A percentile compares a stretch with the other conserved stretches of the same genome.
These are phyloP conservation scores for Amanita subjunquillea DNA, from an alignment of 768 basidiomycete species.

Conservation along the genomic window DNA sequence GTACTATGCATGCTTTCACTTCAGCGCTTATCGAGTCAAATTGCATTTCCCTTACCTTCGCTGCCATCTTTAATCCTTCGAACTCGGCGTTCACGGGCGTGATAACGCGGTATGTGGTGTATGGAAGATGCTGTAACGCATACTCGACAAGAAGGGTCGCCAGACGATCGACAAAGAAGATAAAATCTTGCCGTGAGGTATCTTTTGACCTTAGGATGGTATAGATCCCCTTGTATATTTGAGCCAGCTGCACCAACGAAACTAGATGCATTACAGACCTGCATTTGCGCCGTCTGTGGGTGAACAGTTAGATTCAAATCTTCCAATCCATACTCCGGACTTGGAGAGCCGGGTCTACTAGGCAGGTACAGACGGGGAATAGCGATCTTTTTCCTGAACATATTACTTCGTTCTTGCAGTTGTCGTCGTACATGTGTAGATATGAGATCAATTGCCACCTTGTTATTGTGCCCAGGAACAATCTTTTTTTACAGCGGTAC, in stretches of 20 bases:
- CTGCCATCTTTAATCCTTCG: constrained; percentile 52
- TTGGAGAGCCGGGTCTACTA: constrained; percentile 23
- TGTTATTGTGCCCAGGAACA: constrained; percentile 88
- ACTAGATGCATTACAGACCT: constrained; percentile 31
- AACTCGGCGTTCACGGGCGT: constrained; percentile 57
- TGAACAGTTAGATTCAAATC: constrained; percentile 54
- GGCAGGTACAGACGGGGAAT: constrained; percentile 30
- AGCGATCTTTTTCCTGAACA: constrained; percentile 69
- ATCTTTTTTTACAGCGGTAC: constrained; percentile 39
- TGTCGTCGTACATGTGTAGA: constrained; percentile 83
- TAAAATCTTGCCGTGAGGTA: constrained; percentile 77
- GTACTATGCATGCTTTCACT: constrained; percentile 27
- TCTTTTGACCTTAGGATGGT: constrained; percentile 71
- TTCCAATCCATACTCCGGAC: constrained; percentile 27
- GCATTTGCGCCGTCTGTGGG: constrained; percentile 70
- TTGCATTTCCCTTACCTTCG: constrained; percentile 31
- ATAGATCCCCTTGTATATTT: constrained; percentile 62
- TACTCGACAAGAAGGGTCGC: constrained; percentile 79
- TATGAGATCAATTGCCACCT: constrained; percentile 88
- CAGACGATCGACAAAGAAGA: constrained; percentile 85
- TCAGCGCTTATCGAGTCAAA: background rate
- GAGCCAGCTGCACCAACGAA: background rate
- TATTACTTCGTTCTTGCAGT: constrained; percentile 66
- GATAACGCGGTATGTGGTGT: constrained; percentile 41
- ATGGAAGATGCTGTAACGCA: constrained; percentile 78